Conservation (phyloP, 78 protist genomes). For the Dictyostelium capitatum region DNA sequence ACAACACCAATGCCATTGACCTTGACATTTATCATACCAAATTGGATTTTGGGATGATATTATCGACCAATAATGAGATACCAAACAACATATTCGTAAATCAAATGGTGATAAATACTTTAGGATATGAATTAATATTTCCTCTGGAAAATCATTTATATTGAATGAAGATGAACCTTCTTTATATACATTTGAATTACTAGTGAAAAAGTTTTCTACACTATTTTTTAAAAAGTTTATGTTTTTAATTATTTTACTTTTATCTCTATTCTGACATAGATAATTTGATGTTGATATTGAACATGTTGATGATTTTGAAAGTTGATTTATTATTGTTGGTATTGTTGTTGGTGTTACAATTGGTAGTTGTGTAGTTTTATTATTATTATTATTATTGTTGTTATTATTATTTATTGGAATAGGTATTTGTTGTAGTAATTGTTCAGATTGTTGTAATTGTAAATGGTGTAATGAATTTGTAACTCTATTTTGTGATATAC, state of each 20-base stretch:
- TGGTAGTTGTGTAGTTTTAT: not conserved
- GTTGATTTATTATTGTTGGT: not conserved
- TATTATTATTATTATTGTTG: not conserved
- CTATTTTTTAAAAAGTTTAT: constrained; percentile 21
- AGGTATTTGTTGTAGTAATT: not conserved
- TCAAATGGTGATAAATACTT: constrained; percentile 68
- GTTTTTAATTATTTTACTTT: not conserved
- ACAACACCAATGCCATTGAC: constrained; percentile 67
- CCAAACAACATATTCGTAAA: constrained; percentile 15
- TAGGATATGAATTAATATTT: constrained; percentile 36
- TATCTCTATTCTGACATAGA: not conserved
- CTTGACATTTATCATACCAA: constrained; percentile 69
- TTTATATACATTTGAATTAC: not conserved
- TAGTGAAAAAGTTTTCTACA: not conserved
- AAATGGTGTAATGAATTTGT: not conserved
- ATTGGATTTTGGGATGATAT: constrained; percentile 15
- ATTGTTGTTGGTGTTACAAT: constrained; percentile 6
- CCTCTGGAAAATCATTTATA: constrained; percentile 49
- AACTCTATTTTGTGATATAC: not conserved
- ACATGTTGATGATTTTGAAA: not conserved
- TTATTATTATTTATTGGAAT: not conserved
- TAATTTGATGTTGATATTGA: not conserved
- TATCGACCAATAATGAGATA: constrained; percentile 38
- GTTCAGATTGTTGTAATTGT: not conserved
- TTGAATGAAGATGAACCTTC: constrained; percentile 14